These are phyloP conservation scores for Gossypium davidsonii DNA, from an alignment of 441 rosid species.

Conservation along the genomic window DNA sequence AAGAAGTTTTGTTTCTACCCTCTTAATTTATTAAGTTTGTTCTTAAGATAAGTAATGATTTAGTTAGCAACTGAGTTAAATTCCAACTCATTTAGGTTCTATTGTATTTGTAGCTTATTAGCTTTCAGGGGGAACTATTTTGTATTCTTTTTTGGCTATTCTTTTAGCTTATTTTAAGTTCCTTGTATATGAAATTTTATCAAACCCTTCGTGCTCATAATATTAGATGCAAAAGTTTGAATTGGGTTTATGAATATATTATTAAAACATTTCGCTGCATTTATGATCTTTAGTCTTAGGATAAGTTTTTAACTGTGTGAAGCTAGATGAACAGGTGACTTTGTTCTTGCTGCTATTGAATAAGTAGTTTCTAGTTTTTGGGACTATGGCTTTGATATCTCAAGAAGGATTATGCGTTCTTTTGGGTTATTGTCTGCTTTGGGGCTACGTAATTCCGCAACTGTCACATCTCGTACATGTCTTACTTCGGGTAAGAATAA, in stretches of 20 bases:
- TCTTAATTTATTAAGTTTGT: not conserved
- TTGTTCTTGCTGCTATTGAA: not conserved
- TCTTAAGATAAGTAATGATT: not conserved
- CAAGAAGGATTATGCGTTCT: constrained; percentile 35
- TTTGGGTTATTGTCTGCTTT: constrained; percentile 32
- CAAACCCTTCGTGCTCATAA: not conserved
- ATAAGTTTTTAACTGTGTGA: not conserved
- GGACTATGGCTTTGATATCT: constrained; percentile 48
- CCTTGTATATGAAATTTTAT: not conserved
- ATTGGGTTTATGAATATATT: not conserved
- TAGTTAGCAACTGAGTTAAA: not conserved
- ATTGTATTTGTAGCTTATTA: not conserved
- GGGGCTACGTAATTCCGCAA: constrained; percentile 13
- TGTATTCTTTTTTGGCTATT: not conserved
- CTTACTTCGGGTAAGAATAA: constrained; percentile 22
- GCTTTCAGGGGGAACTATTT: not conserved
- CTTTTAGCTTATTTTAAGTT: not conserved
- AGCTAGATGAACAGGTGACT: not conserved
- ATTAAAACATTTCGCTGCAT: not conserved
- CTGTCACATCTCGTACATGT: constrained; percentile 7
- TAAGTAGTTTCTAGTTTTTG: not conserved
- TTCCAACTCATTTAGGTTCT: not conserved
- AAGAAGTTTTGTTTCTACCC: no score
- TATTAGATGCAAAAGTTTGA: not conserved
- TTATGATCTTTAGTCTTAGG: not conserved